phyloP scores from a whole-genome alignment of 352 stramenopile species.

The Phytophthora palmivora region DNA sequence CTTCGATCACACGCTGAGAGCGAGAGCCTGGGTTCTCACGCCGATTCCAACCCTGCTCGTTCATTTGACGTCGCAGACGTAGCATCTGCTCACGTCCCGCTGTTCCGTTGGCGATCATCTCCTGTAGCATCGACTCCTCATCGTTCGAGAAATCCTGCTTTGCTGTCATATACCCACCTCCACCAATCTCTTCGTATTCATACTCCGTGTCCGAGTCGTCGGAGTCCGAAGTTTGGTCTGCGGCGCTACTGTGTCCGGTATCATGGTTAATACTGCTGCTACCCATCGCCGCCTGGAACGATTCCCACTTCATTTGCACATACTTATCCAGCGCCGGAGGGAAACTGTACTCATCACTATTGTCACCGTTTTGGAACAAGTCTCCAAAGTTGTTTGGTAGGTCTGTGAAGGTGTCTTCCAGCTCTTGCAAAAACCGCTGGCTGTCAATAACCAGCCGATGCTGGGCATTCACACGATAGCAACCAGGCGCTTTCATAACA shows the following conservation, averaged over 20 bases:
- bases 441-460: conserved; percentile 71
- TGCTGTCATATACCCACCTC: conserved; percentile 61
- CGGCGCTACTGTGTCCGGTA: conserved; percentile 23
- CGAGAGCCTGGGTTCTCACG: conserved; percentile 46
- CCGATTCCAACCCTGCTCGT: conserved; percentile 70
- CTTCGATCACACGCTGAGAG: conserved; percentile 39
- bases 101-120: conserved; percentile 84
- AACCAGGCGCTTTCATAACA: conserved; percentile 68
- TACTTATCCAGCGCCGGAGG: conserved; percentile 71
- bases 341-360: conserved; percentile 61
- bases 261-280: conserved; percentile 23
- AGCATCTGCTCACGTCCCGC: conserved; percentile 74
- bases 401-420: conserved; percentile 71
- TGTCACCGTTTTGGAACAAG: conserved; percentile 51
- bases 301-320: conserved; percentile 83
- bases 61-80: conserved; percentile 64
- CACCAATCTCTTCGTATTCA: conserved; percentile 51
- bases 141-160: conserved; percentile 73
- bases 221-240: conserved; percentile 48
- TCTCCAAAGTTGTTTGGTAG: conserved; percentile 59
- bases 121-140: conserved; percentile 74
- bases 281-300: conserved; percentile 51
- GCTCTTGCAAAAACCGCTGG: conserved; percentile 69
- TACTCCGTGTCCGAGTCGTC: conserved; percentile 73
- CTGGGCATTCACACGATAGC: conserved; percentile 64